Evolutionary conservation across 2,329 filamentous ascomycete genomes (phyloP).

Genomic region (Gaeumannomyces sp.): DNA sequence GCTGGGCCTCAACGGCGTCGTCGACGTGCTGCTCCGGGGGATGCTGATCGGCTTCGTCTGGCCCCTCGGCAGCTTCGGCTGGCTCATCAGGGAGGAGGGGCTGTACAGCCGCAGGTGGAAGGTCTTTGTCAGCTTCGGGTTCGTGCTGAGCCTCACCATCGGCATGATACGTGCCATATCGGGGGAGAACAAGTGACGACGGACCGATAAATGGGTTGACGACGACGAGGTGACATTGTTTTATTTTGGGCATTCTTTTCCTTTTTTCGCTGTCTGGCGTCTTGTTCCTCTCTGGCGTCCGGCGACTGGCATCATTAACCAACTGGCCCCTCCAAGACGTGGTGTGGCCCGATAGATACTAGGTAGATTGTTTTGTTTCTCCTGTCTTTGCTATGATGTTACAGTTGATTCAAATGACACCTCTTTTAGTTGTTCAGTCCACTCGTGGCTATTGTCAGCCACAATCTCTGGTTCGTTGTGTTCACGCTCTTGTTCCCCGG

Average conservation of each 20-base stretch:
- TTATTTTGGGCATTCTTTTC: background rate
- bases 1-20: constrained; percentile 43
- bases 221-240: background rate
- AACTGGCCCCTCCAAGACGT: background rate
- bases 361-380: background rate
- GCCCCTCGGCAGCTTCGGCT: constrained; percentile 78
- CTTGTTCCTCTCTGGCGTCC: background rate
- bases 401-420: background rate
- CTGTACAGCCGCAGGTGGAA: constrained; percentile 81
- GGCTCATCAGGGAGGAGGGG: constrained; percentile 80
- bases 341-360: background rate
- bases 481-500: too few relatives aligned
- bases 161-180: constrained; percentile 55
- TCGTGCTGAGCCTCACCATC: constrained; percentile 72
- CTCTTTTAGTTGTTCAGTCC: background rate
- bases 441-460: too few relatives aligned
- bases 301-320: background rate
- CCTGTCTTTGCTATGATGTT: background rate
- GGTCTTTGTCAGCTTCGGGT: constrained; percentile 79
- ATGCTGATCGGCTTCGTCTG: constrained; percentile 93
- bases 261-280: background rate
- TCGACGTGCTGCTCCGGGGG: constrained; percentile 84
- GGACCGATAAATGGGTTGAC: background rate
- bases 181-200: constrained; percentile 23
- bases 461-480: too few relatives aligned